phyloP scores from a whole-genome alignment of 352 stramenopile species.

The Phytophthora citrophthora region DNA sequence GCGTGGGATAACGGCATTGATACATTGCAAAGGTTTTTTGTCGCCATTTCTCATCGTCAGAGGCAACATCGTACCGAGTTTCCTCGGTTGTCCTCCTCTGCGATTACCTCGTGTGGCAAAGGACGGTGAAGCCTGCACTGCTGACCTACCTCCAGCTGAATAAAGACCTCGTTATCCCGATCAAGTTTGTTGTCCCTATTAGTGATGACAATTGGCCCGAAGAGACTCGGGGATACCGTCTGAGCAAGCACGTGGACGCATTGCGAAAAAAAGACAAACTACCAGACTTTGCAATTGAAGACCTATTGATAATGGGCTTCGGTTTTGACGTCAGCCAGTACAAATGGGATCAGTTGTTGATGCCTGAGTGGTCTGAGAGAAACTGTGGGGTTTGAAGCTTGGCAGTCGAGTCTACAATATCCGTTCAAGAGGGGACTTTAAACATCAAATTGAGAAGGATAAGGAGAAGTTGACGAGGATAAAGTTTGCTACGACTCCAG shows the following conservation, averaged over 20 bases:
- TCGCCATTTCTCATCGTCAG: no score
- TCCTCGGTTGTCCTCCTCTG: no score
- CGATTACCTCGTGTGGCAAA: not conserved
- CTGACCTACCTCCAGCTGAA: not conserved
- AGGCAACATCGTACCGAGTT: no score
- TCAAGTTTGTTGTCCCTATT: not conserved
- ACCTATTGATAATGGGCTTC: constrained; percentile 35
- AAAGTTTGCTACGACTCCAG: constrained; percentile 38
- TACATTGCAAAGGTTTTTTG: no score
- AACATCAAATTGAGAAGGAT: constrained; percentile 21
- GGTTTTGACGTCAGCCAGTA: constrained; percentile 26
- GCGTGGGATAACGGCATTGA: no score
- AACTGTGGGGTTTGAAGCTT: constrained; percentile 29
- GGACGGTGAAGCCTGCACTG: not conserved
- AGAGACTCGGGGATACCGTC: not conserved
- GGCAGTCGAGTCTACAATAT: constrained; percentile 38
- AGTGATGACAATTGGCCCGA: constrained; percentile 1
- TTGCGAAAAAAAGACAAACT: constrained; percentile 5
- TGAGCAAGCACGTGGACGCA: not conserved
- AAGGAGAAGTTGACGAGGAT: constrained; percentile 34
- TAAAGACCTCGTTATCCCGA: constrained; percentile 1
- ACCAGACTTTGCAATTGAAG: constrained; percentile 6
- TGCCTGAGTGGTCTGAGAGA: constrained; percentile 39
- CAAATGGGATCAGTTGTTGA: constrained; percentile 30
- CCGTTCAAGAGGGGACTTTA: constrained; percentile 29